Evolutionary conservation across 306 rosid genomes (phyloP), one percentile per base, ranked within the genome.

Genomic region (Rubus parviflorus): DNA sequence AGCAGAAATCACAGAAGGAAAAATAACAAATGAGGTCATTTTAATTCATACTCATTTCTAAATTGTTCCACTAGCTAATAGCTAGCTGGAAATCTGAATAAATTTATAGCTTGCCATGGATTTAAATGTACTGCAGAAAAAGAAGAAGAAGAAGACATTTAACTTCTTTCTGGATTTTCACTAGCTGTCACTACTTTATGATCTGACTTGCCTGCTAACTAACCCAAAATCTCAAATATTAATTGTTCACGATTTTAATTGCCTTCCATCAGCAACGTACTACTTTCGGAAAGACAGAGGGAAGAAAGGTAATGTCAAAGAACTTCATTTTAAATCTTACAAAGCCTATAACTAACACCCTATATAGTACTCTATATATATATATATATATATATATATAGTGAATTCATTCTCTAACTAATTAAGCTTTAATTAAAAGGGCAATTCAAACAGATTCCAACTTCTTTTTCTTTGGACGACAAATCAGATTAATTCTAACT

Each of bases 121-220:
- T 56, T 54, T 73, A 22, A 42, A 23, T 25, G 12, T 58, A 8
- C 56, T 10, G 72, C 38, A 68, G 19, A 63, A 30, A 30, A 30
- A 30, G 35, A 14, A 63, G 56, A 81, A 73, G 61, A 72, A 83
- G 85, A 80, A 73, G 80, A 80, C 88, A 56, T 20, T 20, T 49
- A 43, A 83, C 78, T 81, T 82, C 84, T 82, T 82, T 81, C 72
- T 75, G 67, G 41, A 78, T 63, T 57, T 77, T n/a, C 74, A 72
- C 62, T 7, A 40, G 35, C 35, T 30, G 35, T 2, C 48, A 52
- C 41, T 9, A 10, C 53, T 40, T 37, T 75, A 57, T 30, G 35
- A 30, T 30, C 35, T 41, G 10, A 65, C 16, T 82, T 66, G 77
- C 77, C 77, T 74, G 72, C 64, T 75, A 75, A 76, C 65, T 75